Percentiles rank a stretch among this genome's conserved stretches.
Conservation (phyloP, 2,329 filamentous ascomycete genomes). For the Aspergillus arachidicola region DNA sequence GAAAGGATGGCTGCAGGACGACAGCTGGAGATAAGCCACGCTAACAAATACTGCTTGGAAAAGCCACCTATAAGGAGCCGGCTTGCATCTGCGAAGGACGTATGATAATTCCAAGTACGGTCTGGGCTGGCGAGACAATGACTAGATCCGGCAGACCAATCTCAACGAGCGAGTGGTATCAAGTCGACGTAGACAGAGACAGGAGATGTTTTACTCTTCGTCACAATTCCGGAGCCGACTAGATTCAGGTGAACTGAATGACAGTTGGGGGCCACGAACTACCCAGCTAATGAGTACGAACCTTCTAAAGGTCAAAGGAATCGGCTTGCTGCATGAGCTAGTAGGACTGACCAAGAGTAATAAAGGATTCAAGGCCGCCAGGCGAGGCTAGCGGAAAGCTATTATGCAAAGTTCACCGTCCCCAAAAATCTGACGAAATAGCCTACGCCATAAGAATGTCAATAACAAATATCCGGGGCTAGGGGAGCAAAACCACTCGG, state of each 20-base stretch:
- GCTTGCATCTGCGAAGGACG: conserved; percentile 22
- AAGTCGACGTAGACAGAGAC: conserved; percentile 17
- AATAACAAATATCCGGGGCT: conserved; percentile 36
- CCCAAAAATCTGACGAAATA: conserved; percentile 25
- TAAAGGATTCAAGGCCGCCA: conserved; percentile 22
- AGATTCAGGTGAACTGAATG: conserved; percentile 35
- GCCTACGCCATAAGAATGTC: conserved; percentile 29
- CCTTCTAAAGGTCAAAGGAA: conserved; percentile 21
- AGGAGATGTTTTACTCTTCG: conserved; percentile 29
- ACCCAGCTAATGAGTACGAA: conserved; percentile 41
- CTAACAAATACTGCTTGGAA: conserved; percentile 22
- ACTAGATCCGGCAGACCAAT: conserved; percentile 20
- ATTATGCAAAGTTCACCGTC: conserved; percentile 33
- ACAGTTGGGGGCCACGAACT: conserved; percentile 37
- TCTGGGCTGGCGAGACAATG: conserved; percentile 14
- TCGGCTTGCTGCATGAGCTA: conserved; percentile 36
- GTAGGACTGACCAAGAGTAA: conserved; percentile 32
- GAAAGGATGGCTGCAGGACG: conserved; percentile 36
- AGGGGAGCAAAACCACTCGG: conserved; percentile 24
- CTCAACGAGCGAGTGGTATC: conserved; percentile 18
- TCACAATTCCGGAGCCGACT: conserved; percentile 31
- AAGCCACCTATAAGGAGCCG: conserved; percentile 22
- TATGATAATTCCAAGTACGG: conserved; percentile 10
- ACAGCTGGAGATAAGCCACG: conserved; percentile 26
- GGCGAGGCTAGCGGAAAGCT: conserved; percentile 27